Conservation (phyloP, 805 yeast genomes). For the Wickerhamiella spandovensis region DNA sequence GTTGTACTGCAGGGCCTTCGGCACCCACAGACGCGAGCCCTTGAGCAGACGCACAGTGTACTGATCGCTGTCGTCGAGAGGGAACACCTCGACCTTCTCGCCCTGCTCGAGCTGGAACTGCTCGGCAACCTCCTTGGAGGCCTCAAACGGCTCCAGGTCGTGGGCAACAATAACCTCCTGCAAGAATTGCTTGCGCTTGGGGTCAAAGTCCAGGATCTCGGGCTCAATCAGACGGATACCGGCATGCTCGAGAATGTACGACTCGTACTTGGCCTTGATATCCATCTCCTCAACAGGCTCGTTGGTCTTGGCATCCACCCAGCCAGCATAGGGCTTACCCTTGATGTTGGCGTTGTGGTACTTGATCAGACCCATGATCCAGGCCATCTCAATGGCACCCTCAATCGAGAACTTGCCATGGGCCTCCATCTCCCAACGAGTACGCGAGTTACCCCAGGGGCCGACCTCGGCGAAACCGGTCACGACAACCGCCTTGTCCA, state of each 20-base stretch:
- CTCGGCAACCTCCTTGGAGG: constrained; percentile 88
- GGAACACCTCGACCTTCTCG: constrained; percentile 83
- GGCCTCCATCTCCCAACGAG: constrained; percentile 99
- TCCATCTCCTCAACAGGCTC: constrained; percentile 92
- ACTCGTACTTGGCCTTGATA: constrained; percentile 83
- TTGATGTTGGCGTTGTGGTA: constrained; percentile 85
- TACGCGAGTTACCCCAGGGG: constrained; percentile 98
- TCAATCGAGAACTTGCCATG: constrained; percentile 87
- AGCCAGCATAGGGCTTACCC: constrained; percentile 80
- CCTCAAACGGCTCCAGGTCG: constrained; percentile 90
- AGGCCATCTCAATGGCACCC: constrained; percentile 98
- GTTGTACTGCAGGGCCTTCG: constrained; percentile 63
- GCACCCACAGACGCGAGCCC: constrained; percentile 85
- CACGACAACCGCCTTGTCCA: constrained; percentile 83
- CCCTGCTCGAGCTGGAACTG: constrained; percentile 92
- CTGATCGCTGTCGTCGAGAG: constrained; percentile 80
- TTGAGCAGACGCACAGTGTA: constrained; percentile 78
- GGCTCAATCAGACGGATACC: constrained; percentile 97
- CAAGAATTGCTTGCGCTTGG: constrained; percentile 78
- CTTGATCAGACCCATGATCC: constrained; percentile 97
- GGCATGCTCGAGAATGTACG: constrained; percentile 74
- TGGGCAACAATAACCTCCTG: constrained; percentile 96
- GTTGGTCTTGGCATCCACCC: constrained; percentile 92
- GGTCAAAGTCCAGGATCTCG: constrained; percentile 92
- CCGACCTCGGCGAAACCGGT: constrained; percentile 98